Base-by-base conservation (phyloP, 208 protist genomes). In the Crithidia thermophila region DNA sequence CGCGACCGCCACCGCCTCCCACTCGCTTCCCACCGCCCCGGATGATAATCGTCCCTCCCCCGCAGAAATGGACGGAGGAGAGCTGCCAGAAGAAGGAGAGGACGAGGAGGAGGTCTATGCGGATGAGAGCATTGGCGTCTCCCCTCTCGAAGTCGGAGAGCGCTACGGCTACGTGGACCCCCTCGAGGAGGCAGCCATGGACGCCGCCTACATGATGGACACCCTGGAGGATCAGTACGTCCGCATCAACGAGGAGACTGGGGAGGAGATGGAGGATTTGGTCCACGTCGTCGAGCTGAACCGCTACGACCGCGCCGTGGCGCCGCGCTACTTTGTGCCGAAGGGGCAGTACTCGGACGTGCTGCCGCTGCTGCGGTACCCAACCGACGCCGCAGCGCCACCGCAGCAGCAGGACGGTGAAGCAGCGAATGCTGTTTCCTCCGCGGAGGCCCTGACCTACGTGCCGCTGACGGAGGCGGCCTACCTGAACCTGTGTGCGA, bases 211-310 rank as follows among this genome's bases (percentile, higher is more conserved):
- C 37, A 62, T 71, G 67, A 28, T 67, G 23, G 37, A 65, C 50
- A 59, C 50, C 20, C 75, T 75, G n/a, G 50, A 80, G 50, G 37
- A 67, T 52, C 67, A 80, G 62, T 79, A 76, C 66, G 73, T 79
- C 28, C 71, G 75, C 52, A 36, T 85, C 27, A 75, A 79, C 65
- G 75, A 72, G 42, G 74, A 75, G 57, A 85, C 71, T 1, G 49
- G 58, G 2, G 75, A 85, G 43, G 68, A 76, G 59, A 79, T 81
- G 50, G 75, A 81, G 51, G 75, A 82, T 58, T 3, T 69, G 14
- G 50, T 81, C 37, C 66, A 85, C 65, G 67, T 79, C 14, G 72
- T 86, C 10, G 72, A 72, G 67, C 40, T 79, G 4, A 64, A 76
- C 72, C 47, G 43, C 18, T 57, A 59, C 42, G 63, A 67, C 39